A percentile compares a stretch with the other conserved stretches of the same genome.
phyloP scores from a whole-genome alignment of 2,329 filamentous ascomycete genomes.

The Aspergillus persii region DNA sequence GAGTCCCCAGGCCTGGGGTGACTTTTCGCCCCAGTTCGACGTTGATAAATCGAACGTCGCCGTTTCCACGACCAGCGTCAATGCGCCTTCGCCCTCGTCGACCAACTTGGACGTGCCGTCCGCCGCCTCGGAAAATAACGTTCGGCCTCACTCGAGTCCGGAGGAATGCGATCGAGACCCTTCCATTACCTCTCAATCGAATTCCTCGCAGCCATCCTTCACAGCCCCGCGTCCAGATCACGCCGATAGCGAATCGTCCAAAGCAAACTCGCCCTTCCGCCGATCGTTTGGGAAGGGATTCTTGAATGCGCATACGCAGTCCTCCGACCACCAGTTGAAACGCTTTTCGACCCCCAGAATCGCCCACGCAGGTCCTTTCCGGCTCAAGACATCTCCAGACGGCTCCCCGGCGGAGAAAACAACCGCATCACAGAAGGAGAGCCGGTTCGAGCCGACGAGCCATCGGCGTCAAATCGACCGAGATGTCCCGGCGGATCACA shows the following conservation, averaged over 20 bases:
- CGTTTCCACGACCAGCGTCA: conserved; percentile 15
- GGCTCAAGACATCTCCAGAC: conserved; percentile 31
- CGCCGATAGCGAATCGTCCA: conserved; percentile 28
- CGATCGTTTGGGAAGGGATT: conserved; percentile 34
- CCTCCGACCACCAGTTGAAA: conserved; percentile 26
- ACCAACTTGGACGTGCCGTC: conserved; percentile 28
- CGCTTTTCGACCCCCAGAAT: conserved; percentile 26
- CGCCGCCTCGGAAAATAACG: conserved; percentile 24
- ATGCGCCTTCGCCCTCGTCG: conserved; percentile 29
- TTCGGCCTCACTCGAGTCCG: conserved; percentile 31
- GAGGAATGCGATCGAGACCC: conserved; percentile 26
- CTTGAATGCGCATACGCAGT: conserved; percentile 20
- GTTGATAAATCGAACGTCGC: conserved; percentile 22
- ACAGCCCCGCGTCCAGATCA: conserved; percentile 21
- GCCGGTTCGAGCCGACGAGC: conserved; percentile 22
- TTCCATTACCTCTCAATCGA: conserved; percentile 23
- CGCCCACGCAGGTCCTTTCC: conserved; percentile 23
- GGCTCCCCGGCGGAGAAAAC: conserved; percentile 23
- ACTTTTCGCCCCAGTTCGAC: conserved; percentile 25
- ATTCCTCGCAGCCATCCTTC: conserved; percentile 27
- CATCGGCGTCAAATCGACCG: conserved; percentile 27
- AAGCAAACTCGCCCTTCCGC: conserved; percentile 36
- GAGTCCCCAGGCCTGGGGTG: conserved; percentile 20
- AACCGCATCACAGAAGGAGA: conserved; percentile 23
- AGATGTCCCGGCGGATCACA: conserved; percentile 27